Conservation (phyloP, 257 asterid genomes). For the Cinchona pubescens region DNA sequence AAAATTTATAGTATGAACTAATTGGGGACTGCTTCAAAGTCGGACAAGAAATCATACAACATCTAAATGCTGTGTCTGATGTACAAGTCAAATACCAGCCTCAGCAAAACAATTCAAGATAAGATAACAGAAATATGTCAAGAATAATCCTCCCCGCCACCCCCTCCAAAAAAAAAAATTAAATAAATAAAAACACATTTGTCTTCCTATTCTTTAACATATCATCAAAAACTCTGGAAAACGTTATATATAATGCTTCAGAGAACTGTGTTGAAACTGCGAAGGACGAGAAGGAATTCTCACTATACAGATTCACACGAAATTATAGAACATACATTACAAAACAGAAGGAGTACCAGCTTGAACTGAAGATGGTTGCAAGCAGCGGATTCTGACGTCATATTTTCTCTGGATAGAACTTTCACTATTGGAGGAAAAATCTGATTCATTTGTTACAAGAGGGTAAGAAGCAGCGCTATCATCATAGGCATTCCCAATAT, state of each 20-base stretch:
- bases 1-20: too few species aligned
- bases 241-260: neutral
- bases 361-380: constrained; percentile 59
- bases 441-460: constrained; percentile 51
- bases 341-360: constrained; percentile 47
- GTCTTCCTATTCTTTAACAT: neutral
- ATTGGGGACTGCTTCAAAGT: too few species aligned
- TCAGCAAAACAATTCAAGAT: too few species aligned
- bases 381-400: constrained; percentile 62
- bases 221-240: neutral
- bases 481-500: constrained; percentile 53
- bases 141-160: too few species aligned
- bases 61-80: too few species aligned
- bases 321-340: constrained; percentile 17
- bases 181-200: too few species aligned
- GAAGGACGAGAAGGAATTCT: neutral
- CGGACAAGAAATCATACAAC: too few species aligned
- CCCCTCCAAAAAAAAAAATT: too few species aligned
- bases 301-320: constrained; percentile 14
- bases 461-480: constrained; percentile 34
- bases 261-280: neutral
- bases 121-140: too few species aligned
- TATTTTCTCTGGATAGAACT: constrained; percentile 44
- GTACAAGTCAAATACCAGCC: too few species aligned
- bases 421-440: constrained; percentile 50